phyloP scores from a whole-genome alignment of 805 yeast species.

The Scheffersomyces lignosus region DNA sequence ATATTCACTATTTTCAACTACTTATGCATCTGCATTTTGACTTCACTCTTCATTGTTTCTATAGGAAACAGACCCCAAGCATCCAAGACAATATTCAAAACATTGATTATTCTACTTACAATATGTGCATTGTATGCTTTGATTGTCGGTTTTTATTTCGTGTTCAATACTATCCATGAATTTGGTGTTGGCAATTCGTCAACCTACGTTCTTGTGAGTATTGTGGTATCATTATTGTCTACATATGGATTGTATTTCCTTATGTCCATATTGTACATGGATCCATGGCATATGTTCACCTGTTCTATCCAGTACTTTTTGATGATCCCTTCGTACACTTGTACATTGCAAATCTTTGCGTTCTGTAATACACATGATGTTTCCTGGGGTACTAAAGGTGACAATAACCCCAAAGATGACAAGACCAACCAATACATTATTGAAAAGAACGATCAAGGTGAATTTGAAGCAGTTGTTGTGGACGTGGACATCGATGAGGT shows the following conservation, averaged over 20 bases:
- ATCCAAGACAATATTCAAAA: slow-evolving; percentile 73
- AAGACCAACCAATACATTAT: slow-evolving; percentile 81
- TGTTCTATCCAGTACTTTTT: slow-evolving; percentile 86
- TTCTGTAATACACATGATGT: slow-evolving; percentile 98
- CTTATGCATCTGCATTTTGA: slow-evolving; percentile 74
- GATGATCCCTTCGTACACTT: slow-evolving; percentile 87
- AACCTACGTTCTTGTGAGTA: slow-evolving; percentile 61
- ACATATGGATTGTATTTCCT: slow-evolving; percentile 88
- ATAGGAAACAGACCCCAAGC: slow-evolving; percentile 99
- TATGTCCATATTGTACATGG: slow-evolving; percentile 82
- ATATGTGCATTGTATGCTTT: slow-evolving; percentile 81
- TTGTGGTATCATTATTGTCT: slow-evolving; percentile 80
- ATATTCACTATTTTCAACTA: slow-evolving; percentile 85
- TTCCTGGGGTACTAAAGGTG: slow-evolving; percentile 99
- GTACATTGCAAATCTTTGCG: slow-evolving; percentile 92
- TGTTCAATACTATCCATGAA: slow-evolving; percentile 49
- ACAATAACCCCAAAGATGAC: slow-evolving; percentile 61
- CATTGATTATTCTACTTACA: slow-evolving; percentile 70
- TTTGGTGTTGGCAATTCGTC: slow-evolving; percentile 44
- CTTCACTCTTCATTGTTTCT: slow-evolving; percentile 87
- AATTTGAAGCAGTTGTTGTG: slow-evolving; percentile 73
- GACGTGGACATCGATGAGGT: slow-evolving; percentile 84
- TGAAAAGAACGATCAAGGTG: slow-evolving; percentile 76
- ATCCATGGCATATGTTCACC: slow-evolving; percentile 95
- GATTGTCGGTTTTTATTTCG: slow-evolving; percentile 79